Evolutionary conservation across 352 stramenopile genomes (phyloP), one percentile per base, ranked within the genome.

Genomic region (Plasmopara viticola): DNA sequence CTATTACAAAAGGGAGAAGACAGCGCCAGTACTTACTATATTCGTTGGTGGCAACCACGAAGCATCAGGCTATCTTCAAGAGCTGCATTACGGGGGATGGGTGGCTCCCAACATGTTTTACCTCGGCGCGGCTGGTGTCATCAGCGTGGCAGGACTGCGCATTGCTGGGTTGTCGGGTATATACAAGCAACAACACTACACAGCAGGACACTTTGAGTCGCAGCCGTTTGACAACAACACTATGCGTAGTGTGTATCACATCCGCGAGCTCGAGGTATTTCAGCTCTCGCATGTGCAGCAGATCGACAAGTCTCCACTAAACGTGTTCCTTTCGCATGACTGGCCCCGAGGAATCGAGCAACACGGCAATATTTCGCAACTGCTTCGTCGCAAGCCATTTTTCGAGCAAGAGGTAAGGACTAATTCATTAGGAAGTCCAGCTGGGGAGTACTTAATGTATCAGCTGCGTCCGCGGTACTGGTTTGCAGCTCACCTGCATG

Each of bases 41-140:
- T 98, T 99, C 65, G 88, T 99, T 30, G 96, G 96, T 29, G 97
- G 97, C 20, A 99, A 99, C 81, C 97, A 99, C 68, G 97, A 99
- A 68, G 95, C 96, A 13, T 98, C 92, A 9, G 97, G 97, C 53
- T 96, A 98, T 45, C 71, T 99, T 14, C 84, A 98, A 58, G 95
- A 98, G 60, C 77, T 99, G 31, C 87, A 97, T 58, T 99, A 98
- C 64, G 97, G 97, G 20, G 97, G 97, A 9, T 99, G 94, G 91
- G 91, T 98, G 13, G 97, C 97, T 20, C 96, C 96, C 9, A 98
- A 98, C 56, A 99, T 99, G 47, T 99, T 98, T 72, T 99, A 98
- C 64, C 53, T 99, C 1, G 97, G 97, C 0, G 81, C 82, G 9
- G 90, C 94, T 6, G 96, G 95, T 4, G 90, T 97, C 20, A 84